Evolutionary conservation across 805 yeast species (phyloP), one percentile per base, ranked within the genome.

Genomic region (Priceomyces castillae): DNA sequence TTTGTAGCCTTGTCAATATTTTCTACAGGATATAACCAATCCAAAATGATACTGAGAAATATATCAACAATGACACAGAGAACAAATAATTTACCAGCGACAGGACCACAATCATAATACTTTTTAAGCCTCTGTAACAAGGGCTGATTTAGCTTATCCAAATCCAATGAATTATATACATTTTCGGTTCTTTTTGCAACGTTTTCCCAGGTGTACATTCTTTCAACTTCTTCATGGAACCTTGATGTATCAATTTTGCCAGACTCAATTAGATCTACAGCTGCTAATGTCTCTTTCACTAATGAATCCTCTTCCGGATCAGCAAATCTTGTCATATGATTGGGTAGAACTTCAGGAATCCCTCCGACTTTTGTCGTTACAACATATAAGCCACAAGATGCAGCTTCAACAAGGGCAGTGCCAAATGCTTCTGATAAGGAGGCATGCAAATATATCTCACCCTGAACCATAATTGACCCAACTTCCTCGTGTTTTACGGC

Each of bases 321-420:
- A 0, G 98, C 90, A 63, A 86, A 94, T 1, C 85, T 84, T 1
- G 96, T 90, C 98, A 94, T 94, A 55, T 90, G 86, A 18, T 76
- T 74, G 0, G 99, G 99, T 30, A 94, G 65, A 3, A 94, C 98
- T 58, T 94, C 99, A 0, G 97, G 97, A 31, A 94, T 90, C 4
- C 99, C 99, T 10, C 99, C 99, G 0, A 94, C 99, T 45, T 82
- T 81, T 0, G 99, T 94, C 0, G 97, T 90, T 0, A 94, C 99
- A 2, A 94, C 96, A 15, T 87, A 73, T 30, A 94, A 62, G 0
- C 97, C 97, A 69, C 98, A 94, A 1, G 96, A 85, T 0, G 97
- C 99, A 0, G 99, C 99, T 60, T 94, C 99, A 0, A 94, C 96
- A 9, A 94, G 67, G 0, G 89, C 98, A 0, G 99, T 94, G 2